Conservation (phyloP, 1,139 yeast genomes). For the Kazachstania sp. region DNA sequence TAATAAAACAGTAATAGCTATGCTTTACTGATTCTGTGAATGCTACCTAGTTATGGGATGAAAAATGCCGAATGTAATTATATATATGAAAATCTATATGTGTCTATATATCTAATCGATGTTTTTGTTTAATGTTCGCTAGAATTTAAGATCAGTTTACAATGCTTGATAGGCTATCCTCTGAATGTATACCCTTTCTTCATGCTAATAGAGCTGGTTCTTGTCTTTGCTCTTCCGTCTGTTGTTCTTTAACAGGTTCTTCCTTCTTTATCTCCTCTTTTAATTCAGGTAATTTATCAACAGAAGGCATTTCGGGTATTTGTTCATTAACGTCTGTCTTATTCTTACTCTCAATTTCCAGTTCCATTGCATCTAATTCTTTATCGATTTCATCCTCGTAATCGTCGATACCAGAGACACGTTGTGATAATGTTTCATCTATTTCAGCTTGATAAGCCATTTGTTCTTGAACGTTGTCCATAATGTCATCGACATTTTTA, state of each 20-base stretch:
- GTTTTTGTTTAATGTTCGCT: too few relatives aligned
- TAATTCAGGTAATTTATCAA: slow-evolving; percentile 15
- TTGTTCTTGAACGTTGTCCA: slow-evolving; percentile 84
- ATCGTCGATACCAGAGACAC: slow-evolving; percentile 37
- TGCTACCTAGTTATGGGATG: too few relatives aligned
- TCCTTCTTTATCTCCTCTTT: neutral
- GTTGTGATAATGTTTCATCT: slow-evolving; percentile 40
- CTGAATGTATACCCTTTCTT: neutral
- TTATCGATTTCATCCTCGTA: slow-evolving; percentile 48
- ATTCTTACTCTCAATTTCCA: slow-evolving; percentile 28
- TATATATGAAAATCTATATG: too few relatives aligned
- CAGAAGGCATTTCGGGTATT: slow-evolving; percentile 16
- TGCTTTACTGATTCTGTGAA: too few relatives aligned
- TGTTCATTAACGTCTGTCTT: slow-evolving; percentile 17
- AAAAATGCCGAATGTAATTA: too few relatives aligned
- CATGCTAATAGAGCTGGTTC: neutral
- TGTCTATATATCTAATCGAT: too few relatives aligned
- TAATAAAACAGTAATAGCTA: too few relatives aligned
- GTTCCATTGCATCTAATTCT: slow-evolving; percentile 37
- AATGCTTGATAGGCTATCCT: too few relatives aligned
- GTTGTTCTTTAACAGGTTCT: neutral
- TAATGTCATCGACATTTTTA: slow-evolving; percentile 67
- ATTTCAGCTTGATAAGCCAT: slow-evolving; percentile 65
- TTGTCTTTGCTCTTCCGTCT: neutral
- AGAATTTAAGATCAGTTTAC: too few relatives aligned